Evolutionary conservation across 164 flowering plant genomes (phyloP).

Genomic region (Berberis thunbergii): DNA sequence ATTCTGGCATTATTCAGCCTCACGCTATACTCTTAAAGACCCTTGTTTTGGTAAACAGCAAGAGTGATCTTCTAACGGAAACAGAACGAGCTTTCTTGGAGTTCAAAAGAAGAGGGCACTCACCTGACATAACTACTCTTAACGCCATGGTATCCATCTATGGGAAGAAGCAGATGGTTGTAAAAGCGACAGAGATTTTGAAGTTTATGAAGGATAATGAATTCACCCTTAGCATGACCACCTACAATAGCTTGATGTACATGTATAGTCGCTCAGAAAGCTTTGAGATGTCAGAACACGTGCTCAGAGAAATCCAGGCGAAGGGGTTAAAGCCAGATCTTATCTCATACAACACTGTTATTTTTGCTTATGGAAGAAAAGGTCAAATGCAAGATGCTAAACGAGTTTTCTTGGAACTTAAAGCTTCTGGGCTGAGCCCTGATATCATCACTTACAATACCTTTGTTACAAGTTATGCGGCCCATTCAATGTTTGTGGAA

Average conservation of each 20-base stretch:
- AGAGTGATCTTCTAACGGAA: conserved; percentile 63
- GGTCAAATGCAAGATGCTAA: conserved; percentile 79
- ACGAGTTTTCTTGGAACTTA: conserved; percentile 61
- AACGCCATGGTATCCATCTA: conserved; percentile 87
- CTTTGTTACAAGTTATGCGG: conserved; percentile 68
- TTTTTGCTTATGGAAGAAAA: conserved; percentile 66
- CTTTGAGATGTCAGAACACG: conserved; percentile 57
- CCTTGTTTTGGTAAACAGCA: conserved; percentile 77
- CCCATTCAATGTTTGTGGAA: conserved; percentile 75
- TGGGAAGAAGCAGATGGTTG: conserved; percentile 73
- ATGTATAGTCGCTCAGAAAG: conserved; percentile 67
- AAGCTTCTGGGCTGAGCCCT: conserved; percentile 45
- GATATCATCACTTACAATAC: conserved; percentile 80
- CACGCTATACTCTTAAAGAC: conserved; percentile 63
- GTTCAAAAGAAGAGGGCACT: conserved; percentile 46
- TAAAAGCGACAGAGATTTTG: conserved; percentile 59
- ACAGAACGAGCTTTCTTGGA: conserved; percentile 73
- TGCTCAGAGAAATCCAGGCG: conserved; percentile 48
- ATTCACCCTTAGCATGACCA: conserved; percentile 71
- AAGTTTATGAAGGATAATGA: conserved; percentile 61
- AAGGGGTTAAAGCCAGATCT: conserved; percentile 64
- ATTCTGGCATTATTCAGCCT: conserved; percentile 46
- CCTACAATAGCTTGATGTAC: conserved; percentile 85
- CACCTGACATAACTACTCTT: conserved; percentile 58
- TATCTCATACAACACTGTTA: conserved; percentile 77